Evolutionary conservation across 345 rosid genomes (phyloP), one percentile per base, ranked within the genome.

Genomic region (Gossypium ekmanianum): DNA sequence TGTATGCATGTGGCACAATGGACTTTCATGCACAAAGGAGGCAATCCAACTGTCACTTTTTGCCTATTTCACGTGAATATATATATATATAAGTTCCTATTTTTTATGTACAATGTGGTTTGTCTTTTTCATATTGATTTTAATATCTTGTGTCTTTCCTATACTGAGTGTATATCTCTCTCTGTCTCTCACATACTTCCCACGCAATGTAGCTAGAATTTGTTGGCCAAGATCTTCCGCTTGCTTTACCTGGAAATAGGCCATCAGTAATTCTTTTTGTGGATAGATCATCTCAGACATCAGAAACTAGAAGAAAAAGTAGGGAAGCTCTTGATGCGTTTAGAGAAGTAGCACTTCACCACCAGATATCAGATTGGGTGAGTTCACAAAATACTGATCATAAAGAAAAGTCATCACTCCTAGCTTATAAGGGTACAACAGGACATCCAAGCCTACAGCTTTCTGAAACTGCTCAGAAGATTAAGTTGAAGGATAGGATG

Each of bases 191-290:
- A 51, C 24, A 10, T 4, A 17, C 50, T 7, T 27, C 74, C 79
- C 77, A 24, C 67, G 43, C 79, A 70, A 45, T 87, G 87, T 78
- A 95, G 99, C 83, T 95, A 76, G 89, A 85, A 75, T 83, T 80
- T 58, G 78, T 86, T 73, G 84, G 80, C 68, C 86, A 80, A 72
- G 85, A 86, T 79, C 71, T 80, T 70, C 86, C 82, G 75, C 82
- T 82, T 55, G 80, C 80, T 77, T 82, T 94, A 72, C 92, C 96
- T 68, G 84, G 88, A 84, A 82, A 84, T 79, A 83, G 85, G 83
- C 92, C 97, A 22, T 95, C 96, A 0, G 72, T 90, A 52, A 84
- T 95, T 79, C 88, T 95, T 56, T 90, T 95, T 79, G 91, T 95
- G 77, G 99, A 93, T 79, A 90, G 97, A 86, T 90, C 87, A 72